These are phyloP conservation scores for Aspergillus brunneoviolaceus DNA, from an alignment of 2,329 filamentous ascomycete species.

Conservation along the genomic window DNA sequence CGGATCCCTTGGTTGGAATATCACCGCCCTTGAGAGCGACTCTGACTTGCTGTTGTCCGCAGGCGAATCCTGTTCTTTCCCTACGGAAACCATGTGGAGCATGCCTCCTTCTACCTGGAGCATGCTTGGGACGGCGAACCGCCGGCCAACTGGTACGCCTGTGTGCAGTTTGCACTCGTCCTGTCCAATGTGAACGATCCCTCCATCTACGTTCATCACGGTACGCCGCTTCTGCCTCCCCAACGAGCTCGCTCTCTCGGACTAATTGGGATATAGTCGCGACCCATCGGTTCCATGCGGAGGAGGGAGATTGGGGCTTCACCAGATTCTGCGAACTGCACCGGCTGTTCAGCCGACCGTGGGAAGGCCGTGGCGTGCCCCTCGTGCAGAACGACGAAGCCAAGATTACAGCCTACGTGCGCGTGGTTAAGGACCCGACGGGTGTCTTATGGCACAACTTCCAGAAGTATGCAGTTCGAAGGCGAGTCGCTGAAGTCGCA, in stretches of 20 bases:
- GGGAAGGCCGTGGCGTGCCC: constrained; percentile 66
- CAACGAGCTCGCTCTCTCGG: constrained; percentile 6
- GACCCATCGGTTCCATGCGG: constrained; percentile 93
- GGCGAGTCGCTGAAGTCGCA: constrained; percentile 29
- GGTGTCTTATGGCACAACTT: constrained; percentile 51
- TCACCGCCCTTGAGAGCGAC: constrained; percentile 23
- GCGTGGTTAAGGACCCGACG: constrained; percentile 50
- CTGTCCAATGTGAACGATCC: constrained; percentile 94
- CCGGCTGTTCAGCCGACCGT: constrained; percentile 75
- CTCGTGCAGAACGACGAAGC: constrained; percentile 50
- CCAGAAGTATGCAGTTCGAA: constrained; percentile 37
- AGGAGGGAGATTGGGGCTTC: constrained; percentile 98
- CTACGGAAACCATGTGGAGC: constrained; percentile 89
- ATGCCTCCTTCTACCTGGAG: constrained; percentile 92
- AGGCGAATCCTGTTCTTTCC: constrained; percentile 96
- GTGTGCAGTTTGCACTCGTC: constrained; percentile 91
- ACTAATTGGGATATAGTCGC: constrained; percentile 53
- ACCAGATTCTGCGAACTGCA: constrained; percentile 91
- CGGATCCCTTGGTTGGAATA: not conserved
- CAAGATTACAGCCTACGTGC: constrained; percentile 49
- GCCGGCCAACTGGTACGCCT: constrained; percentile 93
- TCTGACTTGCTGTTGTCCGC: constrained; percentile 3
- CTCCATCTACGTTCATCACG: constrained; percentile 72
- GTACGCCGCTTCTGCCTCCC: constrained; percentile 43
- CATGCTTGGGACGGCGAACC: constrained; percentile 79